Conservation (phyloP, 192 early-diverging fungal species). For the Coemansia sp. region DNA sequence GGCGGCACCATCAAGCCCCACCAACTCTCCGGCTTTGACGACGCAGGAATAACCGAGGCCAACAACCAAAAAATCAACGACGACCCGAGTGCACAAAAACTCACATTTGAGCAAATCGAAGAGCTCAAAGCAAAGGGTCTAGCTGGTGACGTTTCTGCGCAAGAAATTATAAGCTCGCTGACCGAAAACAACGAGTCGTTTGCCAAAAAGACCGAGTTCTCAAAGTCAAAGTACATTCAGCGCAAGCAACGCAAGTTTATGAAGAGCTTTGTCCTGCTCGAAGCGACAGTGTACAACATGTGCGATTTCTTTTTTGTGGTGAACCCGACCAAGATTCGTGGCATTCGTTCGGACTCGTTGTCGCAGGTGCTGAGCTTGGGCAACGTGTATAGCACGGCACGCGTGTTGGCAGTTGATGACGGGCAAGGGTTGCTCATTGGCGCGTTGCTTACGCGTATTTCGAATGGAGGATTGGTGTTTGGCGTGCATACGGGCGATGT, state of each 20-base stretch:
- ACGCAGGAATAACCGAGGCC: slow-evolving; percentile 69
- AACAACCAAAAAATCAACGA: slow-evolving; percentile 86
- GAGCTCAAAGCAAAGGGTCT: slow-evolving; percentile 71
- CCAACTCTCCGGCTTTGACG: slow-evolving; percentile 35
- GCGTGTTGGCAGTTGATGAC: slow-evolving; percentile 86
- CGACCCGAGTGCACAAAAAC: slow-evolving; percentile 69
- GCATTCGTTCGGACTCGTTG: slow-evolving; percentile 82
- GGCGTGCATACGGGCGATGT: slow-evolving; percentile 74
- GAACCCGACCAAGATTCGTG: slow-evolving; percentile 78
- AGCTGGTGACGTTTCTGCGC: slow-evolving; percentile 64
- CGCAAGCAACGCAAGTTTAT: slow-evolving; percentile 86
- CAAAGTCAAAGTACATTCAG: slow-evolving; percentile 92
- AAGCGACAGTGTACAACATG: slow-evolving; percentile 73
- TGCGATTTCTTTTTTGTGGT: slow-evolving; percentile 76
- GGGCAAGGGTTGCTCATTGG: slow-evolving; percentile 81
- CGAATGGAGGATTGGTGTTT: slow-evolving; percentile 63
- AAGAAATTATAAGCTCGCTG: slow-evolving; percentile 78
- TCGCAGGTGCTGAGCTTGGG: slow-evolving; percentile 83
- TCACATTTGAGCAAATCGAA: slow-evolving; percentile 82
- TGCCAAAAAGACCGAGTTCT: slow-evolving; percentile 91
- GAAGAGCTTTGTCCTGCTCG: slow-evolving; percentile 76
- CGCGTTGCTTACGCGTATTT: slow-evolving; percentile 81
- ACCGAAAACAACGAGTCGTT: slow-evolving; percentile 83
- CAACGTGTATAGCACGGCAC: slow-evolving; percentile 74
- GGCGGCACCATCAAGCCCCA: slow-evolving; percentile 47